A percentile compares a stretch with the other conserved stretches of the same genome.
phyloP scores from a whole-genome alignment of 345 rosid species.

The Brassica juncea region DNA sequence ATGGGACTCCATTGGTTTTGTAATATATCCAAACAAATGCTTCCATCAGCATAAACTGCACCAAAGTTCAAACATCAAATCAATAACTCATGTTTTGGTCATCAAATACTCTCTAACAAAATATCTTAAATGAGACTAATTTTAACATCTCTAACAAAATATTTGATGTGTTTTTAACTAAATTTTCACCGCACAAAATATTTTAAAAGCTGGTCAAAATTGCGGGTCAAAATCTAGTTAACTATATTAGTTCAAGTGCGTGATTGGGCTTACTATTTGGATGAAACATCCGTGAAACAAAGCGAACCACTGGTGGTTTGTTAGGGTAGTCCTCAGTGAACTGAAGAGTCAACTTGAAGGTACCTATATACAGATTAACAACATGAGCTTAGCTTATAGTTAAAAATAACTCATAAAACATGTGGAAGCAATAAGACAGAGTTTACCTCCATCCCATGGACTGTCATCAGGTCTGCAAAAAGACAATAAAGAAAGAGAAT shows the following conservation, averaged over 20 bases:
- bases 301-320: conserved; percentile 70
- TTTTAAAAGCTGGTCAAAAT: no score
- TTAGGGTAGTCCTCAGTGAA: conserved; percentile 76
- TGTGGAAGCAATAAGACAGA: neutral
- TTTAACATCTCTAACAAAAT: no score
- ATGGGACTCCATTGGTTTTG: conserved; percentile 87
- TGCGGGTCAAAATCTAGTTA: no score
- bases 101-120: neutral
- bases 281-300: conserved; percentile 78
- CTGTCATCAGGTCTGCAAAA: conserved; percentile 79
- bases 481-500: conserved; percentile 18
- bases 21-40: conserved; percentile 76
- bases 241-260: no score
- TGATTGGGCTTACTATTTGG: conserved; percentile 59
- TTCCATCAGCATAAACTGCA: conserved; percentile 82
- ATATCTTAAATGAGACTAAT: no score
- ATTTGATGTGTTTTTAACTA: no score
- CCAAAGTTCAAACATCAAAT: neutral
- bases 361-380: conserved; percentile 44
- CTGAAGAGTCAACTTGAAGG: conserved; percentile 70
- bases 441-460: conserved; percentile 88
- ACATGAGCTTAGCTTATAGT: neutral
- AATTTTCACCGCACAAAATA: no score
- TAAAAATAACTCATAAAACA: neutral
- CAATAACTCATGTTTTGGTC: neutral